phyloP scores from a whole-genome alignment of 164 flowering plant genomes.

The Platanus orientalis region DNA sequence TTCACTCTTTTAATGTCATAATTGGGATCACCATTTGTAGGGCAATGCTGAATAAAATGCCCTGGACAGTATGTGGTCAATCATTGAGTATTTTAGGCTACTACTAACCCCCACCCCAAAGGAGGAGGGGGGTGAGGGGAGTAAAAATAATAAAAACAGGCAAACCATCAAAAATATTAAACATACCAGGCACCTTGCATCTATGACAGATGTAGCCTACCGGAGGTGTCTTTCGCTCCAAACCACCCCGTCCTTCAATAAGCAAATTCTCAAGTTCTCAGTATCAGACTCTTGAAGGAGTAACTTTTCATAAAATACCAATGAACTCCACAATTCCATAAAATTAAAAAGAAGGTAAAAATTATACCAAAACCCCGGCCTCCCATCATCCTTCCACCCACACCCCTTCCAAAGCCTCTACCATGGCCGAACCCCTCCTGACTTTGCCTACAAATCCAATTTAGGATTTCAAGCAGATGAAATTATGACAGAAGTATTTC shows the following conservation, averaged over 20 bases:
- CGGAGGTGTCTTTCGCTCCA: constrained; percentile 86
- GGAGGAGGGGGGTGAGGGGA: no score
- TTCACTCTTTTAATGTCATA: constrained; percentile 79
- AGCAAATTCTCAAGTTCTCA: neutral
- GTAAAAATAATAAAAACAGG: no score
- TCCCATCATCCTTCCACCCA: constrained; percentile 69
- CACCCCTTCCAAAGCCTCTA: constrained; percentile 87
- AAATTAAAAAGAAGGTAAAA: constrained; percentile 2
- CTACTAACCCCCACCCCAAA: neutral
- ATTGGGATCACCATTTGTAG: constrained; percentile 95
- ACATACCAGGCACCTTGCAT: constrained; percentile 91
- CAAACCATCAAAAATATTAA: neutral
- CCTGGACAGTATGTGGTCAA: constrained; percentile 34
- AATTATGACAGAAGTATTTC: neutral
- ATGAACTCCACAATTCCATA: neutral
- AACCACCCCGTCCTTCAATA: constrained; percentile 41
- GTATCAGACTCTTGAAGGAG: neutral
- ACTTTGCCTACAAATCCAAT: constrained; percentile 47
- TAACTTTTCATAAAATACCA: neutral
- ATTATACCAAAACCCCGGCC: constrained; percentile 79
- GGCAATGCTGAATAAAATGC: constrained; percentile 96
- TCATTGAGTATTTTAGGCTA: neutral
- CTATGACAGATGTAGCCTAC: constrained; percentile 89
- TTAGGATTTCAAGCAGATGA: neutral
- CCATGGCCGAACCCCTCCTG: constrained; percentile 66